A percentile compares a stretch with the other conserved stretches of the same genome.
Evolutionary conservation across 805 yeast genomes (phyloP).

Genomic region (Huiozyma naganishii): DNA sequence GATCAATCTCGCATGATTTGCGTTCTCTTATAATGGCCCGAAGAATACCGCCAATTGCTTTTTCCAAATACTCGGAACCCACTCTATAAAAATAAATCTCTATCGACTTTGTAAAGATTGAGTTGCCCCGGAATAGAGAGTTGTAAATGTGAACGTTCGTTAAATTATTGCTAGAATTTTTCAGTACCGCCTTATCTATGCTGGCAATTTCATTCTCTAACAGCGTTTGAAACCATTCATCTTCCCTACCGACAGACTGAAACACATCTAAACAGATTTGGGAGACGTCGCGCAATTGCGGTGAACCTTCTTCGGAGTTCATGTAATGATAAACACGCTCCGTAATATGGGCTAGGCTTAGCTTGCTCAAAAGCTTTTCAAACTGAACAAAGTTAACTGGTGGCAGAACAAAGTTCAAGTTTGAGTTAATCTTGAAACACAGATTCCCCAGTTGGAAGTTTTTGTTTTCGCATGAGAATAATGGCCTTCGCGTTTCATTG

Average conservation of each 20-base stretch:
- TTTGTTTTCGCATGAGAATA: constrained; percentile 29
- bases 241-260: constrained; percentile 57
- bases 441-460: constrained; percentile 47
- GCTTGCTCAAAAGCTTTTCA: constrained; percentile 38
- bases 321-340: not conserved
- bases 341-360: not conserved
- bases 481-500: constrained; percentile 32
- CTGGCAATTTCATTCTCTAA: constrained; percentile 53
- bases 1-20: constrained; percentile 72
- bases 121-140: constrained; percentile 73
- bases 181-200: constrained; percentile 16
- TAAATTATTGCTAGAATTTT: constrained; percentile 15
- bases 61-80: constrained; percentile 71
- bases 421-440: constrained; percentile 38
- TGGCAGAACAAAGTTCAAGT: constrained; percentile 49
- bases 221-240: constrained; percentile 61
- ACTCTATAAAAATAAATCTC: constrained; percentile 67
- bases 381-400: constrained; percentile 49
- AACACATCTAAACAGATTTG: constrained; percentile 59
- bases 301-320: not conserved
- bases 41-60: constrained; percentile 62
- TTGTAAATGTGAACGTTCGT: constrained; percentile 34
- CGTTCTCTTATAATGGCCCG: constrained; percentile 40
- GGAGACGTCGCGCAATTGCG: constrained; percentile 42
- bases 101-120: constrained; percentile 69